phyloP scores from a whole-genome alignment of 1,284 basidiomycete species.

The Termitomyces sp. region DNA sequence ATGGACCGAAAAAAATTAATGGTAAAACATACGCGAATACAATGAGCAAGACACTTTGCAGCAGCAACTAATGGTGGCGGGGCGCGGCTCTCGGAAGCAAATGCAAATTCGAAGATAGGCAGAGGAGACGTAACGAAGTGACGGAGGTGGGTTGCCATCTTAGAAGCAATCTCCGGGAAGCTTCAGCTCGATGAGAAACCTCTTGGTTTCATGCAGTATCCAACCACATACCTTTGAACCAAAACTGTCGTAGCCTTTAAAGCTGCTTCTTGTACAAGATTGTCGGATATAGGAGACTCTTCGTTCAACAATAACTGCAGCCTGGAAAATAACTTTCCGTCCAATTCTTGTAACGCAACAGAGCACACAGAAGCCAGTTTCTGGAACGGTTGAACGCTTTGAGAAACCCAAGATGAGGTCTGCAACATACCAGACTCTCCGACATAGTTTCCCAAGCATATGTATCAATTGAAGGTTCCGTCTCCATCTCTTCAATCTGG shows the following conservation, averaged over 20 bases:
- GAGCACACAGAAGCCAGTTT: slow-evolving; percentile 87
- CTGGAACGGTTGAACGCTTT: slow-evolving; percentile 35
- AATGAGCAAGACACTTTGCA: slow-evolving; percentile 85
- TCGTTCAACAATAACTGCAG: slow-evolving; percentile 78
- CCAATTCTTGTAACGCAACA: slow-evolving; percentile 66
- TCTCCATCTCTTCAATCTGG: slow-evolving; percentile 77
- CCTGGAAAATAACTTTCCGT: slow-evolving; percentile 65
- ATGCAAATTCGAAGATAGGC: slow-evolving; percentile 84
- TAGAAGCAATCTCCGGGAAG: slow-evolving; percentile 74
- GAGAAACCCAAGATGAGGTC: not conserved
- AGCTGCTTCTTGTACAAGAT: slow-evolving; percentile 80
- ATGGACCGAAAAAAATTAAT: not conserved
- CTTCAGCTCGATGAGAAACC: slow-evolving; percentile 34
- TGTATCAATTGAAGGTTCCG: slow-evolving; percentile 72
- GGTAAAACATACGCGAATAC: slow-evolving; percentile 64
- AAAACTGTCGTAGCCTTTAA: slow-evolving; percentile 75
- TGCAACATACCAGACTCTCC: slow-evolving; percentile 61
- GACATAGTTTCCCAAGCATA: slow-evolving; percentile 87
- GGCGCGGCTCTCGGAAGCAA: slow-evolving; percentile 66
- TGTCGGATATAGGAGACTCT: slow-evolving; percentile 76
- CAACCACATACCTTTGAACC: slow-evolving; percentile 64
- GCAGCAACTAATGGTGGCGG: slow-evolving; percentile 79
- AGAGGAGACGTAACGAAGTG: slow-evolving; percentile 87
- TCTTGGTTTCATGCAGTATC: not conserved
- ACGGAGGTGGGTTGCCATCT: slow-evolving; percentile 78